phyloP scores from a whole-genome alignment of 768 basidiomycete genomes.

The Lactarius evosmus region DNA sequence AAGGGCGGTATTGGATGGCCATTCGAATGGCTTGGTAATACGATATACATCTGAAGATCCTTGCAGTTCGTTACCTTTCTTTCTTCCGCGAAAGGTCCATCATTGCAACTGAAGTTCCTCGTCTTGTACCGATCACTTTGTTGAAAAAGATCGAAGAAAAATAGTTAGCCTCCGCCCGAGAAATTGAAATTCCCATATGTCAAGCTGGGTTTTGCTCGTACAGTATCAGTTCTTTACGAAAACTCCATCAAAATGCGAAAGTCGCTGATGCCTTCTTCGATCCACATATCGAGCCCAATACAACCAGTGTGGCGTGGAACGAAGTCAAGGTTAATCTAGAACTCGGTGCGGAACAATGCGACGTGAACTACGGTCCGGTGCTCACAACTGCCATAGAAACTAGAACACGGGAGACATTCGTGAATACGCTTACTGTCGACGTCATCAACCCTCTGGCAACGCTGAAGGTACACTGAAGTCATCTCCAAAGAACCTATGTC shows the following conservation, averaged over 20 bases:
- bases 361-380: neutral
- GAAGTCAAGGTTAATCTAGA: constrained; percentile 85
- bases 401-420: constrained; percentile 76
- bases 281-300: constrained; percentile 62
- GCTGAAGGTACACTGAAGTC: constrained; percentile 52
- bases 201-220: neutral
- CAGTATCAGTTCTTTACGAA: constrained; percentile 72
- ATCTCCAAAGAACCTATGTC: neutral
- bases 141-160: constrained; percentile 73
- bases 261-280: constrained; percentile 69
- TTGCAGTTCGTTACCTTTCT: constrained; percentile 71
- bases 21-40: constrained; percentile 55
- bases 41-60: constrained; percentile 62
- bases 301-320: constrained; percentile 70
- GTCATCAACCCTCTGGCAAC: constrained; percentile 66
- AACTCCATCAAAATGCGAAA: constrained; percentile 68
- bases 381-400: constrained; percentile 53
- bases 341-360: constrained; percentile 47
- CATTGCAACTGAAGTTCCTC: constrained; percentile 21
- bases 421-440: constrained; percentile 65
- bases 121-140: constrained; percentile 14
- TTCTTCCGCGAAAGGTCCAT: constrained; percentile 85
- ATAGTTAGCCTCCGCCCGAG: constrained; percentile 56
- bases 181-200: neutral
- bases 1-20: constrained; percentile 20